A percentile compares a stretch with the other conserved stretches of the same genome.
Conservation (phyloP, 2,329 filamentous ascomycete species). For the Monilinia fructicola region DNA sequence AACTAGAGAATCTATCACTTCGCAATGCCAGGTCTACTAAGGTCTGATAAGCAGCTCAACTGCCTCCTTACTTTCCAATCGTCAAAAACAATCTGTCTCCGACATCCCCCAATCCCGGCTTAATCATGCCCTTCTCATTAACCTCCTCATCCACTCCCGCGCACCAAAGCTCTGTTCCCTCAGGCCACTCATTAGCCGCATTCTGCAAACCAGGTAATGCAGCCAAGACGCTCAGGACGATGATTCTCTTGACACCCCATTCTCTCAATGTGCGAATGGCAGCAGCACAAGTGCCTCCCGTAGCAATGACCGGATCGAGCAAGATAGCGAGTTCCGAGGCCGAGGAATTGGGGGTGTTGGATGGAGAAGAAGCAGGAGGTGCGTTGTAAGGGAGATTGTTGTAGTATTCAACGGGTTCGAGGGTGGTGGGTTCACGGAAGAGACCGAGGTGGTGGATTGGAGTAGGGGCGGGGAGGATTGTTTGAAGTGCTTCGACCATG, state of each 20-base stretch:
- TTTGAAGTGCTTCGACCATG: slow-evolving; percentile 87
- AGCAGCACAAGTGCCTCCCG: slow-evolving; percentile 83
- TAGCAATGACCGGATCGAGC: slow-evolving; percentile 90
- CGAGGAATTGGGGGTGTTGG: slow-evolving; percentile 43
- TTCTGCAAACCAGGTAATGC: slow-evolving; percentile 67
- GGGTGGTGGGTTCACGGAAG: slow-evolving; percentile 83
- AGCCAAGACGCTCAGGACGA: slow-evolving; percentile 74
- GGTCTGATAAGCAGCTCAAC: background rate
- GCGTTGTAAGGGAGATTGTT: slow-evolving; percentile 86
- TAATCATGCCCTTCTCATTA: slow-evolving; percentile 82
- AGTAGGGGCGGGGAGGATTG: slow-evolving; percentile 75
- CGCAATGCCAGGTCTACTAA: slow-evolving; percentile 4
- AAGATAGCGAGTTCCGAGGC: slow-evolving; percentile 70
- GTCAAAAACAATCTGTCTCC: slow-evolving; percentile 89
- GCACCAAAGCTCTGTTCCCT: slow-evolving; percentile 76
- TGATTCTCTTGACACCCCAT: slow-evolving; percentile 83
- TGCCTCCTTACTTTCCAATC: slow-evolving; percentile 66
- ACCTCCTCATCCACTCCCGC: slow-evolving; percentile 75
- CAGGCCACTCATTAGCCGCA: slow-evolving; percentile 76
- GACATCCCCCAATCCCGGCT: slow-evolving; percentile 85
- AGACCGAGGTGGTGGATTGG: slow-evolving; percentile 92
- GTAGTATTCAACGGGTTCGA: slow-evolving; percentile 94
- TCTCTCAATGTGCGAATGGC: slow-evolving; percentile 87
- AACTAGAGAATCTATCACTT: slow-evolving; percentile 1
- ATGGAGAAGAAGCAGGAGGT: slow-evolving; percentile 43